These are phyloP conservation scores for Phytophthora rubi DNA, from an alignment of 352 stramenopile genomes.

Conservation along the genomic window DNA sequence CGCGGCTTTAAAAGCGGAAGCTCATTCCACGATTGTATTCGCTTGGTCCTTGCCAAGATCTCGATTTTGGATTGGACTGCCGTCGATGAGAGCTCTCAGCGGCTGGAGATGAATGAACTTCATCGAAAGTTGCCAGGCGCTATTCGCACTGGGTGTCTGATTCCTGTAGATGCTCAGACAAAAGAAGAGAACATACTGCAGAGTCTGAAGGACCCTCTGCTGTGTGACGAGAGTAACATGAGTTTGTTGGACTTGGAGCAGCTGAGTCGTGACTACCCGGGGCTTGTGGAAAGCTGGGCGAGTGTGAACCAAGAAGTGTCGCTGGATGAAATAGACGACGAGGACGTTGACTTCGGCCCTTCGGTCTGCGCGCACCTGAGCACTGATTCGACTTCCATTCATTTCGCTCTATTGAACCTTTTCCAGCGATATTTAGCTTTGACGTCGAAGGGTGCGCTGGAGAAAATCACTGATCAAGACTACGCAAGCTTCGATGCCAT, in stretches of 20 bases:
- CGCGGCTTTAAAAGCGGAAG: slow-evolving; percentile 50
- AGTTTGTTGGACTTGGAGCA: slow-evolving; percentile 22
- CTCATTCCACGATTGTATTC: slow-evolving; percentile 73
- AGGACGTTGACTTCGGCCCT: slow-evolving; percentile 39
- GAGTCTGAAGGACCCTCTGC: slow-evolving; percentile 26
- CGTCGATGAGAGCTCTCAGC: slow-evolving; percentile 58
- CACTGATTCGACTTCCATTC: background rate
- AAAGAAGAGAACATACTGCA: slow-evolving; percentile 20
- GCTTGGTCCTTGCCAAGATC: slow-evolving; percentile 76
- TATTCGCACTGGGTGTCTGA: slow-evolving; percentile 36
- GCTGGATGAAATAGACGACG: slow-evolving; percentile 30
- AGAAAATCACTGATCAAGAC: slow-evolving; percentile 32
- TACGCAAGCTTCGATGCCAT: slow-evolving; percentile 44
- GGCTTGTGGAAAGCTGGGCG: slow-evolving; percentile 27
- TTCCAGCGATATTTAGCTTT: slow-evolving; percentile 37
- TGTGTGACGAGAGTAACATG: slow-evolving; percentile 5
- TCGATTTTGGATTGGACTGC: slow-evolving; percentile 81
- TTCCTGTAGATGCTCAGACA: slow-evolving; percentile 26
- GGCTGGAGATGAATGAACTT: slow-evolving; percentile 40
- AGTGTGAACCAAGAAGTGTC: slow-evolving; percentile 19
- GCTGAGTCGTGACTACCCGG: slow-evolving; percentile 27
- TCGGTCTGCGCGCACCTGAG: slow-evolving; percentile 8
- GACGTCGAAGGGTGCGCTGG: slow-evolving; percentile 23
- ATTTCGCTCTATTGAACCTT: slow-evolving; percentile 18
- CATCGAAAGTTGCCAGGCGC: slow-evolving; percentile 33